phyloP scores from a whole-genome alignment of 2,329 filamentous ascomycete genomes.

The Sordariomycetes sp. region DNA sequence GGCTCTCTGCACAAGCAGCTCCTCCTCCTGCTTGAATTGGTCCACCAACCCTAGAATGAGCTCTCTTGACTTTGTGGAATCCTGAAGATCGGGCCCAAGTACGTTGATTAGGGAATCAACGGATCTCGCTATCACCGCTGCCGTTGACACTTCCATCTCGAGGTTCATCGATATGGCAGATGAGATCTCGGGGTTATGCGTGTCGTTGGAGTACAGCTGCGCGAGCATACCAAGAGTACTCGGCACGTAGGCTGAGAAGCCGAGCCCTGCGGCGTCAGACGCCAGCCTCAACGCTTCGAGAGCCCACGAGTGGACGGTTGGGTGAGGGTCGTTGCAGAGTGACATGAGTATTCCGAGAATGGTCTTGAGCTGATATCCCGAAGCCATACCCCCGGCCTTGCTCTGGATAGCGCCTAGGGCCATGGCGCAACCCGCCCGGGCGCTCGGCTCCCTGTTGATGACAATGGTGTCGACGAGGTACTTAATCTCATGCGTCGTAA shows the following conservation, averaged over 20 bases:
- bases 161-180: conserved; percentile 81
- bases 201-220: conserved; percentile 84
- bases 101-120: conserved; percentile 97
- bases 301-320: conserved; percentile 93
- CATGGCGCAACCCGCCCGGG: conserved; percentile 87
- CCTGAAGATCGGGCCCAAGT: conserved; percentile 87
- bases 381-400: conserved; percentile 94
- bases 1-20: conserved; percentile 60
- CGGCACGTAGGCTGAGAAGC: conserved; percentile 82
- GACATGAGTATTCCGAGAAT: conserved; percentile 99
- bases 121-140: conserved; percentile 73
- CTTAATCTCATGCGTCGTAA: conserved; percentile 85
- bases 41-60: conserved; percentile 79
- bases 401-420: conserved; percentile 89
- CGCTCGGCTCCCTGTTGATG: conserved; percentile 83
- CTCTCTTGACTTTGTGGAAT: conserved; percentile 82
- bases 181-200: conserved; percentile 75
- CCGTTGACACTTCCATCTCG: conserved; percentile 74
- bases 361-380: conserved; percentile 90
- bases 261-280: conserved; percentile 83
- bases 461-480: conserved; percentile 90
- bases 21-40: conserved; percentile 70
- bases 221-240: conserved; percentile 89
- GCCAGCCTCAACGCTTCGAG: conserved; percentile 79
- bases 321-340: conserved; percentile 88